Conservation (phyloP, 78 protist species). For the Chrysochromulina parva region DNA sequence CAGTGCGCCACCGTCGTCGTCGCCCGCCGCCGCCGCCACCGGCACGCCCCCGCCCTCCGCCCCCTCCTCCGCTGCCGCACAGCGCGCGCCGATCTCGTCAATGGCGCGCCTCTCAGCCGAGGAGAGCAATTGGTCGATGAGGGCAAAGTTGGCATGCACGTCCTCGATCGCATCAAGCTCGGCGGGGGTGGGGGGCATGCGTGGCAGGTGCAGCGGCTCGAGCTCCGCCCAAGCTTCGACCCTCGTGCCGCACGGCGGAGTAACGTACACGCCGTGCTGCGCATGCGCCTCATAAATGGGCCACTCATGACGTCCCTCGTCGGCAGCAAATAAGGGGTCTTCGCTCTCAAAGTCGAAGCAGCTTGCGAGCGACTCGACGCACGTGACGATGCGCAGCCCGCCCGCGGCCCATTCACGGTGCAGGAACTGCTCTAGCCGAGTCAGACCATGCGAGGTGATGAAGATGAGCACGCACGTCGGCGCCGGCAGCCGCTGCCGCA, state of each 20-base stretch:
- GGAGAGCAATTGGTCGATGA: background rate
- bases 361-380: background rate
- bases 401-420: background rate
- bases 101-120: background rate
- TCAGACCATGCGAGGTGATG: background rate
- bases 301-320: background rate
- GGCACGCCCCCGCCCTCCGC: background rate
- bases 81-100: background rate
- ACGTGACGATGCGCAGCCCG: background rate
- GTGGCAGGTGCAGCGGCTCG: background rate
- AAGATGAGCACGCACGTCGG: background rate
- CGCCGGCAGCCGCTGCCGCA: background rate
- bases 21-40: background rate
- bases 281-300: background rate
- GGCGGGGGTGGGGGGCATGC: background rate
- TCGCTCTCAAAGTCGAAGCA: background rate
- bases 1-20: background rate
- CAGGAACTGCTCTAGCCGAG: background rate
- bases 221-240: background rate
- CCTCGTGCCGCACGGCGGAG: background rate
- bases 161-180: background rate
- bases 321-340: background rate
- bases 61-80: background rate
- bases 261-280: background rate
- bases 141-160: background rate